Evolutionary conservation across 1,139 yeast genomes (phyloP).

Genomic region (Yamadazyma triangularis): DNA sequence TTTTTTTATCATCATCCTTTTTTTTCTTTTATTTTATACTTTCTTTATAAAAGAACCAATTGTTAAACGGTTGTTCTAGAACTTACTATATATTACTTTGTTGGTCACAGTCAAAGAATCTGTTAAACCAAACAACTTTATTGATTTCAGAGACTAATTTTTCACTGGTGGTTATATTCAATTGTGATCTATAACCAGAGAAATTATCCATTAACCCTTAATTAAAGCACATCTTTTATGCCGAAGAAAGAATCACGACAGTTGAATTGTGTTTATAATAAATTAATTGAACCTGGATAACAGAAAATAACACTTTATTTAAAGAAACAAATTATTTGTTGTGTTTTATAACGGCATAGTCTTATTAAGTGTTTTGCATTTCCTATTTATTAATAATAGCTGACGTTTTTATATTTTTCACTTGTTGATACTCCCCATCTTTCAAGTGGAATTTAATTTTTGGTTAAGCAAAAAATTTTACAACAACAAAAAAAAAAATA

Average conservation of each 20-base stretch:
- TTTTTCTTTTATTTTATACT: no score
- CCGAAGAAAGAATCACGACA: conserved; percentile 47
- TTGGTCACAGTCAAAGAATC: no score
- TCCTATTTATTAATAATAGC: not conserved
- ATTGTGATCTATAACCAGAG: no score
- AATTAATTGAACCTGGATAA: conserved; percentile 43
- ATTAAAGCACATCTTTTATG: conserved; percentile 24
- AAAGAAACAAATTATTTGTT: not conserved
- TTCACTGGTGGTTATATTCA: no score
- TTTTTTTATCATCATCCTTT: no score
- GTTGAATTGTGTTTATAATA: conserved; percentile 19
- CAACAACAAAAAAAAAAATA: no score
- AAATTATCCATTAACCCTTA: not conserved
- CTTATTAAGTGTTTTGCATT: not conserved
- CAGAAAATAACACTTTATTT: conserved; percentile 12
- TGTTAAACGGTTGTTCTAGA: no score
- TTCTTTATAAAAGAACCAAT: no score
- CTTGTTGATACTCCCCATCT: conserved; percentile 35
- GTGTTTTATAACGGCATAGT: not conserved
- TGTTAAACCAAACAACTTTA: no score
- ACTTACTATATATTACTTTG: no score
- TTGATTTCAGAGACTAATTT: no score
- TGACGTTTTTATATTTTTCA: conserved; percentile 19
- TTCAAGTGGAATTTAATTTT: conserved; percentile 23
- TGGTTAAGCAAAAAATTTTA: conserved; percentile 17